Conservation (phyloP, 768 basidiomycete genomes). For the Suillus subluteus region DNA sequence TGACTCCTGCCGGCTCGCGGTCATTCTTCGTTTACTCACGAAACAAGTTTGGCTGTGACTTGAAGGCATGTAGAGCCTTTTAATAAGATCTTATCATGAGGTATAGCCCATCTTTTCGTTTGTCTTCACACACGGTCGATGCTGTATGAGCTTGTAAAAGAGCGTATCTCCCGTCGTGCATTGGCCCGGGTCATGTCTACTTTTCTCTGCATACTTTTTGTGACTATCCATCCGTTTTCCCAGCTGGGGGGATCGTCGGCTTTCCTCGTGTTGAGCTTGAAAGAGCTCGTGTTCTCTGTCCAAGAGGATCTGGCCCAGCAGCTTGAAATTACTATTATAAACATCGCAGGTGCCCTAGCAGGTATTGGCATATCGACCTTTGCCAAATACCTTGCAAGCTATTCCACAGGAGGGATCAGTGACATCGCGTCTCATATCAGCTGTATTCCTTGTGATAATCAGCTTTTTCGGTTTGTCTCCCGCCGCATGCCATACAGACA, state of each 20-base stretch:
- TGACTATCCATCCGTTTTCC: constrained; percentile 45
- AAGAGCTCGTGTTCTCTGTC: constrained; percentile 51
- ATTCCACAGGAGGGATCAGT: constrained; percentile 27
- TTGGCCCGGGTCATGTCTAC: constrained; percentile 48
- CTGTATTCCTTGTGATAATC: constrained; percentile 42
- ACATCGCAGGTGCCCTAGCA: constrained; percentile 44
- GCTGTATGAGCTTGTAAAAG: not conserved
- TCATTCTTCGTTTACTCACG: not conserved
- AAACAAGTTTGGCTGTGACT: not conserved
- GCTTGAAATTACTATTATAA: constrained; percentile 47
- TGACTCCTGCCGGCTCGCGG: not conserved
- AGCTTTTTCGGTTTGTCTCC: constrained; percentile 40
- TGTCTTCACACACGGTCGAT: not conserved
- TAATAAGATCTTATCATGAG: not conserved
- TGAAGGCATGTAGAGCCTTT: not conserved
- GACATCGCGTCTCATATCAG: constrained; percentile 40
- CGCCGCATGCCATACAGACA: not conserved
- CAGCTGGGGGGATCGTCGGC: constrained; percentile 41
- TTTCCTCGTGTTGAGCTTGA: constrained; percentile 43
- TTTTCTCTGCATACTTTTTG: constrained; percentile 41
- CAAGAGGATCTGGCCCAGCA: constrained; percentile 53
- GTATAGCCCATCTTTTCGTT: not conserved
- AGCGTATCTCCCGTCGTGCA: constrained; percentile 28
- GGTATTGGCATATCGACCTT: constrained; percentile 44
- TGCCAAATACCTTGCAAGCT: constrained; percentile 38